phyloP scores from a whole-genome alignment of 2,329 filamentous ascomycete genomes.

The Ceratocystis alfenasii region DNA sequence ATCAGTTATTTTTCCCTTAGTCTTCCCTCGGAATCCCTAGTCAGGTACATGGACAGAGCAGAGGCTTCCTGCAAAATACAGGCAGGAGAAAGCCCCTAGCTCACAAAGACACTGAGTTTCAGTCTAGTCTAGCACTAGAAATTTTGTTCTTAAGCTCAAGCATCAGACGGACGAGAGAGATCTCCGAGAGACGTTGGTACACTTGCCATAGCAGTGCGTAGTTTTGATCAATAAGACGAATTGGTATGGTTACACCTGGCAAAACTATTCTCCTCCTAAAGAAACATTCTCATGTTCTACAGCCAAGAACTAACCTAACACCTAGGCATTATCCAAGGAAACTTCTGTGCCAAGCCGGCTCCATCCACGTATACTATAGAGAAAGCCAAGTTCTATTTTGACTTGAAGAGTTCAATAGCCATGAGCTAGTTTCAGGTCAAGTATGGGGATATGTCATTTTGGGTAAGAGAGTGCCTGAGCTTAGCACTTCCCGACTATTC shows the following conservation, averaged over 20 bases:
- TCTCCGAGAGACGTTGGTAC: too few species aligned
- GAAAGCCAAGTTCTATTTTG: background rate
- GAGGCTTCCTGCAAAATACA: too few species aligned
- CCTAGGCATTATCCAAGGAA: background rate
- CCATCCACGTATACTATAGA: background rate
- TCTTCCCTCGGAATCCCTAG: background rate
- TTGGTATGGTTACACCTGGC: too few species aligned
- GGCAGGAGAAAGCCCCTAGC: too few species aligned
- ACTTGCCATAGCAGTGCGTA: too few species aligned
- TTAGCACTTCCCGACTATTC: background rate
- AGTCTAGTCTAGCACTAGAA: background rate
- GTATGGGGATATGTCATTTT: background rate
- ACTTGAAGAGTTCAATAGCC: background rate
- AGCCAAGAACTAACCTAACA: background rate
- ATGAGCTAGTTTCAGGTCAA: background rate
- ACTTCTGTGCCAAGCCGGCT: conserved; percentile 1
- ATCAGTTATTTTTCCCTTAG: background rate
- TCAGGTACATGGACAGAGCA: background rate
- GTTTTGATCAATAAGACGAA: too few species aligned
- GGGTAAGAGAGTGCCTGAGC: background rate
- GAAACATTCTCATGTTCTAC: background rate
- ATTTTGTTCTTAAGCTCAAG: too few species aligned
- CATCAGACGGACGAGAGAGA: too few species aligned
- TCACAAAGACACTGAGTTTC: background rate
- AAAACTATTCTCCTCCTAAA: too few species aligned